Base-by-base conservation (phyloP, 192 early-diverging fungal genomes). In the Linderina pennispora region DNA sequence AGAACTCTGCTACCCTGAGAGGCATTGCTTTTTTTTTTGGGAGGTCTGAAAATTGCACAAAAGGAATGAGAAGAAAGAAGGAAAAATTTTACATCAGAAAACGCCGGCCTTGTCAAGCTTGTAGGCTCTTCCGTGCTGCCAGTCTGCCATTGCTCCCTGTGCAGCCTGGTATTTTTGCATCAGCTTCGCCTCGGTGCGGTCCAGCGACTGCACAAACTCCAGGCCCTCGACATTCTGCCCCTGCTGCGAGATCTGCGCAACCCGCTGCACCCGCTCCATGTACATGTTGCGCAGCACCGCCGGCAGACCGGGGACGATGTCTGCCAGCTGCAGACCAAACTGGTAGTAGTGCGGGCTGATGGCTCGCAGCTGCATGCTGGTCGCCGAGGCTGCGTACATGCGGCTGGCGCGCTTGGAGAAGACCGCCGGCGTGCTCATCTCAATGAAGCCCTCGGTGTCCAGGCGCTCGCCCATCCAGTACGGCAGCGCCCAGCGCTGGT, bases 401-500 rank as follows among this genome's bases (percentile, higher is more conserved):
- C 70, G 57, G 46, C 51, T 66, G 26, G 70, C 55, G 40, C 53
- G 70, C 32, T 66, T 65, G 15, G 70, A 58, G 39, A 73, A 73
- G 44, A 66, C 40, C 8, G 58, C 57, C 47, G 70, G 59, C 3
- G 59, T 54, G 17, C 61, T 58, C 70, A 73, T 73, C 41, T 61
- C 58, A 19, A 73, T 50, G 22, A 51, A 61, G 62, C 66, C 62
- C 23, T 73, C 70, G 22, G 65, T 63, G 55, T 73, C 60, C 36
- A 73, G 50, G n/a, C 55, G 52, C 58, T 73, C 70, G 11, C 63
- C 70, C 63, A 73, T 73, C 70, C 70, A 73, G 46, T 58, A 66
- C n/a, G 70, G 70, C 19, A 73, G 58, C 41, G 70, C 45, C 63
- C 58, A 62, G 22, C 70, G 57, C n/a, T 58, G 25, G 38, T 73